phyloP scores from a whole-genome alignment of 2,329 filamentous ascomycete species.

The Colletotrichum falcatum region DNA sequence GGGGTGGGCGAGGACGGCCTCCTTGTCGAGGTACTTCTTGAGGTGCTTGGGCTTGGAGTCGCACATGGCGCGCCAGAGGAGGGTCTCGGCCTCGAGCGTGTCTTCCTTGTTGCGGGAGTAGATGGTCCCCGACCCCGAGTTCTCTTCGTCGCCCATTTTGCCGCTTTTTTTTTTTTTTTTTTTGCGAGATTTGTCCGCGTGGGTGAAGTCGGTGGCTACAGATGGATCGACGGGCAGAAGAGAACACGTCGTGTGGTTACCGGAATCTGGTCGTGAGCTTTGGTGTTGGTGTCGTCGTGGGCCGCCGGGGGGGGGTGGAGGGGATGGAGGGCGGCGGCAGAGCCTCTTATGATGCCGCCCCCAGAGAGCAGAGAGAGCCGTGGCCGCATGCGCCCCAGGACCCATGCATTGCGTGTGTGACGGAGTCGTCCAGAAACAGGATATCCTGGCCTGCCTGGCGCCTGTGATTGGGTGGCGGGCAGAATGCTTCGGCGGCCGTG shows the following conservation, averaged over 20 bases:
- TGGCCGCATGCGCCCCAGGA: constrained; percentile 15
- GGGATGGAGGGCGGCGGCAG: background rate
- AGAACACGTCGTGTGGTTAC: background rate
- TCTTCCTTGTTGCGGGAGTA: constrained; percentile 51
- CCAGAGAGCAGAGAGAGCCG: too few species aligned
- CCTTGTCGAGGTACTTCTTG: constrained; percentile 51
- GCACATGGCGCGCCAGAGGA: constrained; percentile 52
- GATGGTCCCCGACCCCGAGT: constrained; percentile 43
- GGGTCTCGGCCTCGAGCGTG: constrained; percentile 50
- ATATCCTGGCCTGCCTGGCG: constrained; percentile 20
- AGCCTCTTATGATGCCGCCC: constrained; percentile 35
- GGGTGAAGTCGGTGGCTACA: background rate
- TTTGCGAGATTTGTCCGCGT: background rate
- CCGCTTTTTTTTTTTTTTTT: background rate
- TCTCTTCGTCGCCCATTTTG: constrained; percentile 35
- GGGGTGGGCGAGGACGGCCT: constrained; percentile 50
- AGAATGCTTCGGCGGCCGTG: constrained; percentile 4
- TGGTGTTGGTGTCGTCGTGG: too few species aligned
- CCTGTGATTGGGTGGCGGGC: constrained; percentile 26
- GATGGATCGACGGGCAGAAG: too few species aligned
- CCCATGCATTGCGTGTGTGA: constrained; percentile 15
- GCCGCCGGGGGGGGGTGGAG: too few species aligned
- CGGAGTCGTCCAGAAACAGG: constrained; percentile 38
- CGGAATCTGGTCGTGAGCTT: background rate
- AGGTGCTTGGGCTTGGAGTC: constrained; percentile 48